Evolutionary conservation across 2,329 filamentous ascomycete genomes (phyloP).

Genomic region (Scedosporium minutisporum): DNA sequence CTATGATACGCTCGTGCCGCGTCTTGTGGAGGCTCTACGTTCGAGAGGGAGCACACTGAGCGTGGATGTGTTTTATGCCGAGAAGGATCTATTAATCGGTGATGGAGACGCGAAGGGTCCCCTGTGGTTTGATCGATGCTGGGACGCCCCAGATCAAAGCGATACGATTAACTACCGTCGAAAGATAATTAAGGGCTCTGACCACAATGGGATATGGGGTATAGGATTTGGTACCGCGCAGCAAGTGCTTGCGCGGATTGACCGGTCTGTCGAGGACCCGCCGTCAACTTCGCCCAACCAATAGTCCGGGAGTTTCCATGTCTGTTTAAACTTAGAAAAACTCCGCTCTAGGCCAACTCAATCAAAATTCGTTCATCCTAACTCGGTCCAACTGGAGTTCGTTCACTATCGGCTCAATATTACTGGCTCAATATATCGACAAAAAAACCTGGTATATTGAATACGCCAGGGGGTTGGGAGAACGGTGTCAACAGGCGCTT

Average conservation of each 20-base stretch:
- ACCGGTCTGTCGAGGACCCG: too few relatives aligned
- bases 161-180: conserved; percentile 13
- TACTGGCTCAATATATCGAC: too few relatives aligned
- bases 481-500: too few relatives aligned
- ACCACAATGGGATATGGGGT: neutral
- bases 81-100: conserved; percentile 20
- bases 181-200: neutral
- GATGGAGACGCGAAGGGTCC: conserved; percentile 14
- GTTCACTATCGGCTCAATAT: too few relatives aligned
- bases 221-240: neutral
- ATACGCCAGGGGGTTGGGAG: too few relatives aligned
- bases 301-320: too few relatives aligned
- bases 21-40: conserved; percentile 13
- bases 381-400: too few relatives aligned
- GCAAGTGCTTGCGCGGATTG: neutral
- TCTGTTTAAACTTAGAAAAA: too few relatives aligned
- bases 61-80: conserved; percentile 18
- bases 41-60: conserved; percentile 10
- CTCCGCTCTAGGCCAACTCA: too few relatives aligned
- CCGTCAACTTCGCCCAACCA: too few relatives aligned
- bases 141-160: conserved; percentile 8
- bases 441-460: too few relatives aligned
- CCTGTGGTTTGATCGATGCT: conserved; percentile 20
- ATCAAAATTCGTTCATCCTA: too few relatives aligned
- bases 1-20: conserved; percentile 18